phyloP scores from a whole-genome alignment of 2,329 filamentous ascomycete species.

The Alternaria alternata region DNA sequence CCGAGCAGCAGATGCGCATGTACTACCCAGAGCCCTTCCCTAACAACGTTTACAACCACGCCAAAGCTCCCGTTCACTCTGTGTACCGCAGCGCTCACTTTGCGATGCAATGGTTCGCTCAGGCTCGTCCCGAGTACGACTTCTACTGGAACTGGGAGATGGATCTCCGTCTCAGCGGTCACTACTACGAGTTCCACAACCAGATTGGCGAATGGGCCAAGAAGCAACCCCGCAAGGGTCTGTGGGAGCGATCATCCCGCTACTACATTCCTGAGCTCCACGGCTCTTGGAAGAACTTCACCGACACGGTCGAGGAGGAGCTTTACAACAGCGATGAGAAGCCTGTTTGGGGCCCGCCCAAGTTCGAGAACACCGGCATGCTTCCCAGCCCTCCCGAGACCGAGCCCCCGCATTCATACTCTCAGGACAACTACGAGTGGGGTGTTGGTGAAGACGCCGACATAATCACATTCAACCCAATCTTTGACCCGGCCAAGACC shows the following conservation, averaged over 20 bases:
- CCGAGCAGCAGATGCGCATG: constrained; percentile 88
- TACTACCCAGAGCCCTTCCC: constrained; percentile 90
- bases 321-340: constrained; percentile 57
- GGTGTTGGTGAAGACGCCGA: constrained; percentile 79
- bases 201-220: constrained; percentile 70
- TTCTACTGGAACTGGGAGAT: constrained; percentile 88
- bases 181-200: constrained; percentile 82
- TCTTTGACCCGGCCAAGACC: constrained; percentile 76
- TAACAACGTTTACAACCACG: constrained; percentile 72
- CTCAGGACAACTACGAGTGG: constrained; percentile 75
- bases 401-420: constrained; percentile 65
- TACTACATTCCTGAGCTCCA: constrained; percentile 76
- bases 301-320: constrained; percentile 68
- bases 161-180: constrained; percentile 80
- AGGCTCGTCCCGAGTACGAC: constrained; percentile 61
- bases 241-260: constrained; percentile 77
- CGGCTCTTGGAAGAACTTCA: constrained; percentile 74
- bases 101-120: constrained; percentile 61
- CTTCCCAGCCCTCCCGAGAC: constrained; percentile 69
- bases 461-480: constrained; percentile 77
- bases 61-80: constrained; percentile 75
- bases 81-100: constrained; percentile 76
- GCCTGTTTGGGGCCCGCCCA: constrained; percentile 71
- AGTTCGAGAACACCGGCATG: constrained; percentile 59
- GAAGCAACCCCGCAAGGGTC: constrained; percentile 72